Base-by-base conservation (phyloP, 768 basidiomycete species). In the Tricholoma saponaceum region DNA sequence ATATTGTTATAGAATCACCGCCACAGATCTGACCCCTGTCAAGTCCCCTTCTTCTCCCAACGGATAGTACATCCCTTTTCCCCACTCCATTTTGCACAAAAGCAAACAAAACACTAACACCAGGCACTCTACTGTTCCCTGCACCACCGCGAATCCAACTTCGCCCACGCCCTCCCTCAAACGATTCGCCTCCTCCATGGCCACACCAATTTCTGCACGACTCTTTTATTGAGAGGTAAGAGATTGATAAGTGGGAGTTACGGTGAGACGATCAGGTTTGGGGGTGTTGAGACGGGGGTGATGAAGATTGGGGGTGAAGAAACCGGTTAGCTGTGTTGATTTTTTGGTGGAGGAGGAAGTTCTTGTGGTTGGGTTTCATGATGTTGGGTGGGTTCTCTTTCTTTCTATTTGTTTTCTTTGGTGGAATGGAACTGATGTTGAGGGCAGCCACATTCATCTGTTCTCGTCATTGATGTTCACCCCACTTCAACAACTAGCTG, bases 281-380 rank as follows among this genome's bases (percentile, higher is more conserved):
- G 93, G 94, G 90, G 95, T 67, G 80, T 96, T 10, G 77, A 80
- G 52, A 80, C 75, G 0, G 80, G 80, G 13, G 78, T 78, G 65
- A 75, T 78, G 72, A 86, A 87, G 72, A 90, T 66, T 94, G 44
- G 79, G 83, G 56, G 91, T 92, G 10, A 94, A 93, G 76, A 95
- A 93, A 64, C 89, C 92, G 1, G 91, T 95, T 32, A 91, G 91
- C 59, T 93, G 94, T 70, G 84, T 95, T 41, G 92, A 95, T 67
- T 95, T 90, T 69, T 73, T 91, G 60, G 82, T 84, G 0, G 88
- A 92, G 54, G 90, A 92, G 72, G 87, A 92, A 81, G 90, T 95
- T 3, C 90, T 95, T 57, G 93, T 92, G 13, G 91, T 92, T 32
- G 94, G 93, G 0, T 95, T 94, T 72, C 92, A 95, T 60, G 94